phyloP scores from a whole-genome alignment of 176 grass and related monocot genomes.

The Phoenix dactylifera region DNA sequence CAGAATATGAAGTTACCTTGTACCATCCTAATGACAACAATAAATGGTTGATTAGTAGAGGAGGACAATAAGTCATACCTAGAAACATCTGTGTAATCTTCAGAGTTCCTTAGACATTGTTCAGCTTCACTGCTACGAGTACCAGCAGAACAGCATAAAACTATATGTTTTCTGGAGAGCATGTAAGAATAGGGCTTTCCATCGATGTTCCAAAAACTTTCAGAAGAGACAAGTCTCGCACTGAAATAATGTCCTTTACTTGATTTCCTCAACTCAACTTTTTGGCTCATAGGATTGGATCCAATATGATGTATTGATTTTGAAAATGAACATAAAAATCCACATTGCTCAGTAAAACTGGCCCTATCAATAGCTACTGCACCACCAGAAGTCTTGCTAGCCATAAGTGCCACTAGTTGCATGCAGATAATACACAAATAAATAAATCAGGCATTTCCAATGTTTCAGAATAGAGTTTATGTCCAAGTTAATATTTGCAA shows the following conservation, averaged over 20 bases:
- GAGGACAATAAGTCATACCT: constrained; percentile 23
- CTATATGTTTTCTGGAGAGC: constrained; percentile 10
- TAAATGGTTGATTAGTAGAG: no score
- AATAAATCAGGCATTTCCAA: no score
- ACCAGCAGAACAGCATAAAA: constrained; percentile 34
- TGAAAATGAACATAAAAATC: constrained; percentile 14
- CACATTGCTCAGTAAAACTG: constrained; percentile 24
- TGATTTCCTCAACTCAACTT: constrained; percentile 29
- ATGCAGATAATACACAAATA: not conserved
- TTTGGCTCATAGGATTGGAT: constrained; percentile 30
- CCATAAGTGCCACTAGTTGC: constrained; percentile 17
- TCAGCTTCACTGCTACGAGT: constrained; percentile 39
- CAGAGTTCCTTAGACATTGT: constrained; percentile 22
- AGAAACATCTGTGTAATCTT: constrained; percentile 33
- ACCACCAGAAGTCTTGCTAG: constrained; percentile 33
- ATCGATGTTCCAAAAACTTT: constrained; percentile 21
- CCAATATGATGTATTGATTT: constrained; percentile 10
- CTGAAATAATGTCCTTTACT: constrained; percentile 22
- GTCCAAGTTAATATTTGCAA: no score
- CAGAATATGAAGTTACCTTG: no score
- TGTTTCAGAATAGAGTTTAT: no score
- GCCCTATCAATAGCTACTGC: constrained; percentile 19
- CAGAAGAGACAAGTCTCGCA: constrained; percentile 23
- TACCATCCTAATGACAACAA: no score
- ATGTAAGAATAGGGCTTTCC: constrained; percentile 20